phyloP scores from a whole-genome alignment of 805 yeast species.

The Kodamaea restingae region DNA sequence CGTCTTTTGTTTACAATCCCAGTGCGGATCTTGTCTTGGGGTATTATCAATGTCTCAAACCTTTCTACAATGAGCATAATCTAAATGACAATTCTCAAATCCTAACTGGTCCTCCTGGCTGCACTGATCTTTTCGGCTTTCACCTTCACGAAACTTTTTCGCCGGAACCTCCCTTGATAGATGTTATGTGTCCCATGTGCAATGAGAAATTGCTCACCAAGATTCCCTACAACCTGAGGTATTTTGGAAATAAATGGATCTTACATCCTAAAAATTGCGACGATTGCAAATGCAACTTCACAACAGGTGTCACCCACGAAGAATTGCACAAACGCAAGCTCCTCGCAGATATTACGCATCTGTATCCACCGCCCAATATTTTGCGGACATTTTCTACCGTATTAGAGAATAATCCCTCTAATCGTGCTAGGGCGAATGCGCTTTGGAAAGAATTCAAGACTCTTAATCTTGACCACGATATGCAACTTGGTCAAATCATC shows the following conservation, averaged over 20 bases:
- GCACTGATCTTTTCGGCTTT: too few relatives aligned
- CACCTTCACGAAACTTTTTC: not conserved
- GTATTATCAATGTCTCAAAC: too few relatives aligned
- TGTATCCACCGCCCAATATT: not conserved
- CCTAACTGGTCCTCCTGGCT: too few relatives aligned
- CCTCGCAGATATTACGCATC: not conserved
- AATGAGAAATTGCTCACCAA: not conserved
- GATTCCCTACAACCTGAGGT: conserved; percentile 11
- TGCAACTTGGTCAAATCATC: too few relatives aligned
- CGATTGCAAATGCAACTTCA: conserved; percentile 1
- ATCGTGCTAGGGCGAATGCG: too few relatives aligned
- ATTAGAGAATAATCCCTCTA: too few relatives aligned
- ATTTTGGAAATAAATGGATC: conserved; percentile 15
- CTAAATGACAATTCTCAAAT: too few relatives aligned
- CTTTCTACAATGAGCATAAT: too few relatives aligned
- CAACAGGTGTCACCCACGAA: conserved; percentile 15
- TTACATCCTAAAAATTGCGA: not conserved
- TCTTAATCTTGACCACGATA: too few relatives aligned
- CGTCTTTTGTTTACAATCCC: conserved; percentile 13
- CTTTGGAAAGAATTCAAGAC: too few relatives aligned
- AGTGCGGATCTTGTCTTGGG: too few relatives aligned
- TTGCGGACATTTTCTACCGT: not conserved
- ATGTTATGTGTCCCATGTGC: conserved; percentile 4
- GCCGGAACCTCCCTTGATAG: conserved; percentile 1
- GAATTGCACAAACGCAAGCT: conserved; percentile 16